Evolutionary conservation across 306 rosid genomes (phyloP).

Genomic region (Rosa lucieae): DNA sequence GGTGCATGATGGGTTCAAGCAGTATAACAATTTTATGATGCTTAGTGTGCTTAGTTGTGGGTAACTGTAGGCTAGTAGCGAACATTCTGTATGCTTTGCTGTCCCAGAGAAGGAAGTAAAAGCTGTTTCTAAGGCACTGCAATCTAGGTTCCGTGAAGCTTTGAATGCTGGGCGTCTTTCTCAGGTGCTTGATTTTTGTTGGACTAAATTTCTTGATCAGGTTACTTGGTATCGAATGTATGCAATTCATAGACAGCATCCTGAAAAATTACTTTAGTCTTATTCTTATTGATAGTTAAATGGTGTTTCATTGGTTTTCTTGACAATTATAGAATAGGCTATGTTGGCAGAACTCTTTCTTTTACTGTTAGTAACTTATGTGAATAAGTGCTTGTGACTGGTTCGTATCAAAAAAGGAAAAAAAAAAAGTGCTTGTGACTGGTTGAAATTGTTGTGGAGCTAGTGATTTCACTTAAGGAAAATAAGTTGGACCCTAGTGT

Average conservation of each 20-base stretch:
- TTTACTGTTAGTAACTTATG: background rate
- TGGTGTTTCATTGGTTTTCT: background rate
- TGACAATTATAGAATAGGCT: too few species aligned
- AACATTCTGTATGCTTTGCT: conserved; percentile 98
- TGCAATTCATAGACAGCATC: background rate
- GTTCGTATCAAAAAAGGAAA: background rate
- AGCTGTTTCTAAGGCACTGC: conserved; percentile 90
- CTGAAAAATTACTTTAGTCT: background rate
- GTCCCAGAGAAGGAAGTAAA: conserved; percentile 96
- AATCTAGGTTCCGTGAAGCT: conserved; percentile 90
- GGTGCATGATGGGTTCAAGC: conserved; percentile 24
- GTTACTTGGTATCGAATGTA: background rate
- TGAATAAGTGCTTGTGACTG: background rate
- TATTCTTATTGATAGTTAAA: background rate
- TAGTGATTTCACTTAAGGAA: background rate
- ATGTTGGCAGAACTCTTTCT: background rate
- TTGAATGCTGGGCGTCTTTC: conserved; percentile 96
- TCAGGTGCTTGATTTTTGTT: conserved; percentile 59
- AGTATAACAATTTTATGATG: conserved; percentile 11
- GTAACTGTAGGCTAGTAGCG: conserved; percentile 92
- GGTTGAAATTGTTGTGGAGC: background rate
- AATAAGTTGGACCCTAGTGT: background rate
- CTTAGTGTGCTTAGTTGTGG: conserved; percentile 25
- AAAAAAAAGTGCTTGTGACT: background rate
- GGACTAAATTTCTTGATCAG: conserved; percentile 12